phyloP scores from a whole-genome alignment of 805 yeast species.

The Candida maris region DNA sequence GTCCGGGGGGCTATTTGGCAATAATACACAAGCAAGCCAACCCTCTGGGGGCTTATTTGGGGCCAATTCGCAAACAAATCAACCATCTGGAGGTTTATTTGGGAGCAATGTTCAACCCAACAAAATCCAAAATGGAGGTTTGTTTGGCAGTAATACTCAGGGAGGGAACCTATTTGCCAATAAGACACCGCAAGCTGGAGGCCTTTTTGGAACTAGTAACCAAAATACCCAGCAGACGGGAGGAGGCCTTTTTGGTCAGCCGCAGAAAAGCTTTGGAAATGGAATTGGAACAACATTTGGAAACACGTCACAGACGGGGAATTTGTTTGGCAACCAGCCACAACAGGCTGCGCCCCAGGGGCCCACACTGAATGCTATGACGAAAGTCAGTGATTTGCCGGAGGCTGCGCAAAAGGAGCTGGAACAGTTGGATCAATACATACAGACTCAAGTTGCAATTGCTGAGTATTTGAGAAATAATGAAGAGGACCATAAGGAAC shows the following conservation, averaged over 20 bases:
- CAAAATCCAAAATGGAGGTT: background rate
- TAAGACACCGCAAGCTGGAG: conserved; percentile 1
- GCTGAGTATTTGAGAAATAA: conserved; percentile 66
- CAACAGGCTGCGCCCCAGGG: conserved; percentile 34
- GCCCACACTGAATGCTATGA: conserved; percentile 63
- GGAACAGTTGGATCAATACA: conserved; percentile 66
- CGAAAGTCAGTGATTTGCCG: conserved; percentile 71
- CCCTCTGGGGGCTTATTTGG: conserved; percentile 9
- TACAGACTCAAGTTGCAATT: conserved; percentile 68
- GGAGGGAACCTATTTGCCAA: background rate
- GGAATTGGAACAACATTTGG: background rate
- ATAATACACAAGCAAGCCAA: conserved; percentile 5
- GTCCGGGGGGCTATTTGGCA: conserved; percentile 19
- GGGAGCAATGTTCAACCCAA: conserved; percentile 16
- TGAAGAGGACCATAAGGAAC: conserved; percentile 55
- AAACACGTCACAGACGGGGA: conserved; percentile 9
- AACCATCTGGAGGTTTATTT: conserved; percentile 29
- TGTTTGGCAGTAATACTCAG: background rate
- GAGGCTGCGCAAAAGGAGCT: conserved; percentile 65
- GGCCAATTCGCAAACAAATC: conserved; percentile 6
- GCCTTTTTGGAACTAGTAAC: conserved; percentile 3
- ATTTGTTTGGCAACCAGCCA: conserved; percentile 27
- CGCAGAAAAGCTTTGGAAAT: background rate
- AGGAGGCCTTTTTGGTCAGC: conserved; percentile 15
- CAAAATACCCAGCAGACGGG: conserved; percentile 7